Evolutionary conservation across 2,329 filamentous ascomycete genomes (phyloP).

Genomic region (Fusarium solani-melongenae): DNA sequence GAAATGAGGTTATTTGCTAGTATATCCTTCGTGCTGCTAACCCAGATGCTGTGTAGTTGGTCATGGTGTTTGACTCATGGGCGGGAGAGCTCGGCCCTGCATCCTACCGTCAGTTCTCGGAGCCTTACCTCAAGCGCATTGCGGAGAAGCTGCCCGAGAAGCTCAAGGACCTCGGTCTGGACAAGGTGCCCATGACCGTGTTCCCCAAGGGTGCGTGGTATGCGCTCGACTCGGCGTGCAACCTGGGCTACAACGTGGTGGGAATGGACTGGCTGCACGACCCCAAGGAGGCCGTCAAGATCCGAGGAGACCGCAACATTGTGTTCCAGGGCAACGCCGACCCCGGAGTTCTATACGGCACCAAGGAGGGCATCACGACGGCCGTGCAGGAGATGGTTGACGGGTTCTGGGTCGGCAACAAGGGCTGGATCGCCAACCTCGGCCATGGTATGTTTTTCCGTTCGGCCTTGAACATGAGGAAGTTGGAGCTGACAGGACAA

Average conservation of each 20-base stretch:
- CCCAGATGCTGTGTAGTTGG: conserved; percentile 62
- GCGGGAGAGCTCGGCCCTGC: conserved; percentile 90
- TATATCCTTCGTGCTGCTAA: background rate
- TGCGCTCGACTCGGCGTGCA: conserved; percentile 86
- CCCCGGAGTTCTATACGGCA: conserved; percentile 91
- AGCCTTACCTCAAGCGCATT: conserved; percentile 89
- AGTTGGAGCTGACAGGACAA: conserved; percentile 49
- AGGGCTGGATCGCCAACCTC: conserved; percentile 97
- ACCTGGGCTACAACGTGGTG: conserved; percentile 92
- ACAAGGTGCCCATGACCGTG: conserved; percentile 93
- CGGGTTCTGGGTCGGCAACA: conserved; percentile 82
- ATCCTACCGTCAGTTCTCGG: conserved; percentile 84
- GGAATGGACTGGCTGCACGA: conserved; percentile 96
- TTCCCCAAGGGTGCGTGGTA: conserved; percentile 99
- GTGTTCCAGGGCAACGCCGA: conserved; percentile 96
- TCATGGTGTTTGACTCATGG: conserved; percentile 99
- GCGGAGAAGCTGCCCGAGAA: conserved; percentile 80
- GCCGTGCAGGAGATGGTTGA: conserved; percentile 88
- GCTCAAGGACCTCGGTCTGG: conserved; percentile 78
- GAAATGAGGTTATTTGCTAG: background rate
- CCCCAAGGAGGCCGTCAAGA: conserved; percentile 82
- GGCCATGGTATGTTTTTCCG: conserved; percentile 78
- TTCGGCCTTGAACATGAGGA: background rate
- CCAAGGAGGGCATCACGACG: conserved; percentile 80
- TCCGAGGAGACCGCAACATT: conserved; percentile 78